Percentiles rank a stretch among this genome's conserved stretches.
Evolutionary conservation across 2,329 filamentous ascomycete genomes (phyloP).

Genomic region (Fusarium nisikadoi): DNA sequence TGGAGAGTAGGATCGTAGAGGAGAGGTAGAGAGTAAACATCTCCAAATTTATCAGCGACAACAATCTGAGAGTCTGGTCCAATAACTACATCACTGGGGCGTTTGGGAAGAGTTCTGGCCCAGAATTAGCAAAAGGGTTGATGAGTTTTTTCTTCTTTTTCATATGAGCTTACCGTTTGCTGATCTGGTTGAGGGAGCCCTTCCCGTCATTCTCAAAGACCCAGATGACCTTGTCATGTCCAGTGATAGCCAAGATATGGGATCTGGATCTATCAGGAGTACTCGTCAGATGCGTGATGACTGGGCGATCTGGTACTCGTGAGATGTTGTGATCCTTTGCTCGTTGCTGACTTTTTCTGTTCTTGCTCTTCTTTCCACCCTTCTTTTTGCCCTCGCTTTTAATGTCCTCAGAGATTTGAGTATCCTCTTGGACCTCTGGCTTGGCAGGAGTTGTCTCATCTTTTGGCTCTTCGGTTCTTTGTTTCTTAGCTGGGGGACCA

Average conservation of each 20-base stretch:
- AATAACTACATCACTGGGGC: constrained; percentile 80
- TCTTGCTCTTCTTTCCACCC: constrained; percentile 47
- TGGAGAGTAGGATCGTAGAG: constrained; percentile 38
- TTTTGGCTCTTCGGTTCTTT: constrained; percentile 45
- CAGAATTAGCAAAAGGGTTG: constrained; percentile 41
- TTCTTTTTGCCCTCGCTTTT: constrained; percentile 37
- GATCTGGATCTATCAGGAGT: constrained; percentile 71
- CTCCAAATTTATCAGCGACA: constrained; percentile 93
- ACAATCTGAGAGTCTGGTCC: constrained; percentile 79
- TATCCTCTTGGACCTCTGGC: constrained; percentile 20
- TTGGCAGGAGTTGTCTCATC: constrained; percentile 37
- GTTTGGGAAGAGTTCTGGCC: constrained; percentile 84
- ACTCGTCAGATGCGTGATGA: constrained; percentile 74
- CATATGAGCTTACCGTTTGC: constrained; percentile 68
- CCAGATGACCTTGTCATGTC: constrained; percentile 91
- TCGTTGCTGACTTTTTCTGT: constrained; percentile 42
- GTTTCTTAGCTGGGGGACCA: constrained; percentile 52
- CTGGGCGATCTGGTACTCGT: constrained; percentile 63
- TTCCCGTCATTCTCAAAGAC: constrained; percentile 76
- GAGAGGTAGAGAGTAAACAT: constrained; percentile 90
- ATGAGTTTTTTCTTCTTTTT: neutral
- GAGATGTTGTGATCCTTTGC: constrained; percentile 40
- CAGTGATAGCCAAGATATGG: constrained; percentile 81
- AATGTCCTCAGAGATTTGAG: constrained; percentile 10
- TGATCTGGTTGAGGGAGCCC: constrained; percentile 73